Evolutionary conservation across 176 grass and related monocot species (phyloP).

Genomic region (Zea luxurians): DNA sequence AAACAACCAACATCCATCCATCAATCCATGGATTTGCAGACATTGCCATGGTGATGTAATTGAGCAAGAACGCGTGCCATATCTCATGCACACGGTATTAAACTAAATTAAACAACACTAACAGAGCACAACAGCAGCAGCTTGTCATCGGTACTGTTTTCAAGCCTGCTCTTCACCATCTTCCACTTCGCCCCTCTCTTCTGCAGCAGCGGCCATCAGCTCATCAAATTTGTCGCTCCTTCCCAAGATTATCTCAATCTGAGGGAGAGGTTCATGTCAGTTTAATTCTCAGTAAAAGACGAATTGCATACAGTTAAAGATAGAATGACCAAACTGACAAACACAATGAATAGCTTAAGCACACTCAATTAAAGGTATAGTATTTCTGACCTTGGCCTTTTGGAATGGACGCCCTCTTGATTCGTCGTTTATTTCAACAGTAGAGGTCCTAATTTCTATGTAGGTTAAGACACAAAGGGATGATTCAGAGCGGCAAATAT

Average conservation of each 20-base stretch:
- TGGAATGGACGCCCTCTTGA: slow-evolving; percentile 61
- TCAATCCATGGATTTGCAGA: slow-evolving; percentile 10
- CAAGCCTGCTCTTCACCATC: slow-evolving; percentile 60
- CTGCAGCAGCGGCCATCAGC: slow-evolving; percentile 70
- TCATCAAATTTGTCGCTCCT: slow-evolving; percentile 92
- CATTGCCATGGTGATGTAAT: slow-evolving; percentile 22
- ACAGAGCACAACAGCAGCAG: slow-evolving; percentile 15
- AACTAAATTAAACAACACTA: slow-evolving; percentile 38
- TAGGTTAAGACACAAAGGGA: background rate
- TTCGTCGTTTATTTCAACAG: slow-evolving; percentile 87
- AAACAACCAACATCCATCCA: slow-evolving; percentile 1
- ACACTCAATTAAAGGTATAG: background rate
- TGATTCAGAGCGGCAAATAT: background rate
- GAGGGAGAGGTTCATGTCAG: background rate
- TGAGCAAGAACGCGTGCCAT: slow-evolving; percentile 19
- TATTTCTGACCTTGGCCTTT: slow-evolving; percentile 76
- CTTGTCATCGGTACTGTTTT: background rate
- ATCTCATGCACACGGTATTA: slow-evolving; percentile 8
- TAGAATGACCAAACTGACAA: background rate
- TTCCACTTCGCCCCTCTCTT: slow-evolving; percentile 54
- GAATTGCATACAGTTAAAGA: background rate
- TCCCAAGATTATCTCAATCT: slow-evolving; percentile 86
- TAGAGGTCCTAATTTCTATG: slow-evolving; percentile 85
- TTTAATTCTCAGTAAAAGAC: background rate
- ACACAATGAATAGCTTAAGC: background rate